Evolutionary conservation across 768 basidiomycete species (phyloP).

Genomic region (Brasilioporus rufonigricans): DNA sequence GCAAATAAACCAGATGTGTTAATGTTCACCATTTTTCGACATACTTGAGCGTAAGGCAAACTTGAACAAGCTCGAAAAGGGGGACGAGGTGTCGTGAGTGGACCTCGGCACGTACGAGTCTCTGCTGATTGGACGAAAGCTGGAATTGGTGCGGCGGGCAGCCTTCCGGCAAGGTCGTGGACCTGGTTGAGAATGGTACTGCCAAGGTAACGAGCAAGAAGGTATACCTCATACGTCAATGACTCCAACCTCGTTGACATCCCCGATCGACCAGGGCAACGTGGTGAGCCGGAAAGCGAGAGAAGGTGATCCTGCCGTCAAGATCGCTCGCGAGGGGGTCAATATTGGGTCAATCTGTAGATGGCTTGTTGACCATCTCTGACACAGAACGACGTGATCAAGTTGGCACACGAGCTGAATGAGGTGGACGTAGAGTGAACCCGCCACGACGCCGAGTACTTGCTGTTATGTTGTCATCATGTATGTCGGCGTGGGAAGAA

Average conservation of each 20-base stretch:
- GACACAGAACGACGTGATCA: slow-evolving; percentile 48
- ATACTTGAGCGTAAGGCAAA: slow-evolving; percentile 6
- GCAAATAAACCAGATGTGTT: not conserved
- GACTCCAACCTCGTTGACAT: not conserved
- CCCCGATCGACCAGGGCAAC: slow-evolving; percentile 34
- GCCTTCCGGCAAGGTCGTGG: slow-evolving; percentile 35
- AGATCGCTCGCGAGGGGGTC: slow-evolving; percentile 44
- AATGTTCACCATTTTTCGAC: not conserved
- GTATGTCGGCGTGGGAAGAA: slow-evolving; percentile 30
- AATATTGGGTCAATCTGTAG: slow-evolving; percentile 16
- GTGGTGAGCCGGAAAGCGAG: slow-evolving; percentile 42
- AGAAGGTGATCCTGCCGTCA: slow-evolving; percentile 49
- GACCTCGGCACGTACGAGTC: not conserved
- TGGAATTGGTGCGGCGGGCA: slow-evolving; percentile 38
- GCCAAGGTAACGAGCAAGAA: slow-evolving; percentile 46
- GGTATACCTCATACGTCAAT: slow-evolving; percentile 18
- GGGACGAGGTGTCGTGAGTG: slow-evolving; percentile 37
- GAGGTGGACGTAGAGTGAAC: slow-evolving; percentile 33
- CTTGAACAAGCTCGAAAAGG: slow-evolving; percentile 31
- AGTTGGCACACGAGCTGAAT: slow-evolving; percentile 49
- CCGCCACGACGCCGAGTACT: too few relatives aligned
- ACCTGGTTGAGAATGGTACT: slow-evolving; percentile 42
- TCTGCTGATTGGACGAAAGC: slow-evolving; percentile 13
- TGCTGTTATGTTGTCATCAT: slow-evolving; percentile 1
- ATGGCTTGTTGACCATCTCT: not conserved